Base-by-base conservation (phyloP, 345 rosid species). In the Citrus reticulata region DNA sequence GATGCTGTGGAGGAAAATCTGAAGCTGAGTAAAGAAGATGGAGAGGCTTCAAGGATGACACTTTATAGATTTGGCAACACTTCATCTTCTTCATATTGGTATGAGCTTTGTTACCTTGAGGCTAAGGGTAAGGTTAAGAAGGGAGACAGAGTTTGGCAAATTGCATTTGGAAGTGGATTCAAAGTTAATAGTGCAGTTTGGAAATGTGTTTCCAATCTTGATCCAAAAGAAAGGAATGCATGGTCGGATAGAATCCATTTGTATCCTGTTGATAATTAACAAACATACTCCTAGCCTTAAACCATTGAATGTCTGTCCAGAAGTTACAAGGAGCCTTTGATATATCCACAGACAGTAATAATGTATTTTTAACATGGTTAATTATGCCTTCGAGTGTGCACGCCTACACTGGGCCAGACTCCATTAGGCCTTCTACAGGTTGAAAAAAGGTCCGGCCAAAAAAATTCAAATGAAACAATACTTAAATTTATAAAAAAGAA, bases 101-200 rank as follows among this genome's bases (percentile, higher is more conserved):
- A 92, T 74, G 92, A 90, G 76, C 89, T 92, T 57, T 85, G 90
- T 70, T 92, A 92, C 70, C 83, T 90, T 30, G 89, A 90, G 76
- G 87, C 91, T 0, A 89, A 92, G 85, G 92, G 84, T 34, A 84
- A 76, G 82, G 80, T 91, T 85, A 87, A 74, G 82, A 87, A 60
- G 77, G 93, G 87, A 72, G 93, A 90, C 49, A 39, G 76, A 25
- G 79, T 89, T n/a, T 82, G 89, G 92, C 93, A 81, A 75, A 87
- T 91, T 59, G 87, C 92, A n/a, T 89, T 89, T 37, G 97, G 91
- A 64, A 92, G 93, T 78, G 94, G 94, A 55, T 92, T 92, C 78
- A 89, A 91, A 75, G 79, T 85, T 37, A 91, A 90, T 35, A 92
- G 89, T 78, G 92, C 89, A 68, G 92, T 84, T 3, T 92, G 94